These are phyloP conservation scores for Rhododendron ferrugineum DNA, from an alignment of 148 eudicot genomes.

Conservation along the genomic window DNA sequence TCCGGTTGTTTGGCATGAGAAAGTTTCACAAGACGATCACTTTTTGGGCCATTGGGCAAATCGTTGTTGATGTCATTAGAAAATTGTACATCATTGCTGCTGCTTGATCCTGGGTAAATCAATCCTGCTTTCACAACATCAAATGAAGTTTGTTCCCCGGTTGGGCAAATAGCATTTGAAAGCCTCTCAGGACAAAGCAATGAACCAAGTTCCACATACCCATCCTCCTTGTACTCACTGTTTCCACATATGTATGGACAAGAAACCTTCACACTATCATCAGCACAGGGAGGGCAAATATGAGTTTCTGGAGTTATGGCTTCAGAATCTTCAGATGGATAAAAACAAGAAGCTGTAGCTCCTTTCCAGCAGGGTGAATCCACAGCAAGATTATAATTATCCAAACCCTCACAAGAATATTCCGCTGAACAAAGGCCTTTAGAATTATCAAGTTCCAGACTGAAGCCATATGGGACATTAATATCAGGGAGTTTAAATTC, in stretches of 20 bases:
- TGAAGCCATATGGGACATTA: constrained; percentile 29
- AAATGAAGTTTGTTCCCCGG: constrained; percentile 9
- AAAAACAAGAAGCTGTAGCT: constrained; percentile 44
- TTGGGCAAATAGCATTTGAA: constrained; percentile 12
- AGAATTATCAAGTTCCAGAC: constrained; percentile 24
- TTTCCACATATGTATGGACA: constrained; percentile 12
- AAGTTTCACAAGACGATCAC: constrained; percentile 16
- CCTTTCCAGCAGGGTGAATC: constrained; percentile 99
- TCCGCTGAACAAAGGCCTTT: constrained; percentile 33
- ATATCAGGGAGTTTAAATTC: constrained; percentile 27
- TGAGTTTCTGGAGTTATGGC: constrained; percentile 19
- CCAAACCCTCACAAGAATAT: constrained; percentile 41
- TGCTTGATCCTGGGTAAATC: constrained; percentile 19
- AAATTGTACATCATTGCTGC: constrained; percentile 22
- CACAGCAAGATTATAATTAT: constrained; percentile 48
- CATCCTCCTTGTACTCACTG: constrained; percentile 10
- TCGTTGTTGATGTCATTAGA: constrained; percentile 15
- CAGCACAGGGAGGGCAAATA: constrained; percentile 9
- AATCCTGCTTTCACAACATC: constrained; percentile 13
- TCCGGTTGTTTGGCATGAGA: constrained; percentile 15
- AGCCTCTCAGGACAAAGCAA: constrained; percentile 18
- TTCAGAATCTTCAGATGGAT: constrained; percentile 34
- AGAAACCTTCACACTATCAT: constrained; percentile 18
- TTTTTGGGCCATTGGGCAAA: constrained; percentile 14
- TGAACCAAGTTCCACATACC: constrained; percentile 14